Percentiles rank a stretch among this genome's conserved stretches.
Conservation (phyloP, 352 stramenopile species). For the Phytophthora citricola region DNA sequence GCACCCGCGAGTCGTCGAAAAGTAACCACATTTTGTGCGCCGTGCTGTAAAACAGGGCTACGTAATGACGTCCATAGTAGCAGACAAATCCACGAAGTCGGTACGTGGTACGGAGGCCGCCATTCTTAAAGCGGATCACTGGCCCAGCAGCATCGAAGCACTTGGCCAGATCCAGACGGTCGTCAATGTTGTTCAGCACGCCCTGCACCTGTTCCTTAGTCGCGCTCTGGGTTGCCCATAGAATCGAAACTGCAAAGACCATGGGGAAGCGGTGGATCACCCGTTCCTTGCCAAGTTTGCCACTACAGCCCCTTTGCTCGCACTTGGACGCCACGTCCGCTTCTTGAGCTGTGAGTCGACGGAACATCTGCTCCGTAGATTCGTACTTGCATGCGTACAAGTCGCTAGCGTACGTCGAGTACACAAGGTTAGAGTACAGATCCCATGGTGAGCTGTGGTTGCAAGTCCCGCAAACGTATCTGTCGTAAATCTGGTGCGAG, state of each 20-base stretch:
- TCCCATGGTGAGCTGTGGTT: constrained; percentile 74
- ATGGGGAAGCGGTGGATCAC: constrained; percentile 87
- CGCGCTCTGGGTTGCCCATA: constrained; percentile 78
- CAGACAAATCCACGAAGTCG: constrained; percentile 84
- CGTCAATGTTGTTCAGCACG: constrained; percentile 67
- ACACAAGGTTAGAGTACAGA: constrained; percentile 86
- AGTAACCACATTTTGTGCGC: constrained; percentile 89
- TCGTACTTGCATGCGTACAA: constrained; percentile 67
- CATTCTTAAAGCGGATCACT: constrained; percentile 74
- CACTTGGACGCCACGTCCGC: constrained; percentile 63
- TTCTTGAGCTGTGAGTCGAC: constrained; percentile 60
- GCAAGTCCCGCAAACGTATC: constrained; percentile 73
- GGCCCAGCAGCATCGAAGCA: constrained; percentile 75
- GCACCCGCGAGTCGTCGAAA: constrained; percentile 83
- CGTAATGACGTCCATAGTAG: constrained; percentile 87
- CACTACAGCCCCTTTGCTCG: constrained; percentile 59
- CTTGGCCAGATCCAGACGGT: constrained; percentile 77
- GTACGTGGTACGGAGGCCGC: constrained; percentile 78
- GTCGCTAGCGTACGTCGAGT: constrained; percentile 83
- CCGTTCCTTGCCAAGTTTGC: constrained; percentile 76
- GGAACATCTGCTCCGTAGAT: constrained; percentile 78
- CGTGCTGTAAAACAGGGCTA: constrained; percentile 86
- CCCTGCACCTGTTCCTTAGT: constrained; percentile 81
- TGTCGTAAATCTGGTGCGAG: constrained; percentile 88
- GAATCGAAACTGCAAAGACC: constrained; percentile 85